Conservation (phyloP, 768 basidiomycete genomes). For the Mycena belliarum region DNA sequence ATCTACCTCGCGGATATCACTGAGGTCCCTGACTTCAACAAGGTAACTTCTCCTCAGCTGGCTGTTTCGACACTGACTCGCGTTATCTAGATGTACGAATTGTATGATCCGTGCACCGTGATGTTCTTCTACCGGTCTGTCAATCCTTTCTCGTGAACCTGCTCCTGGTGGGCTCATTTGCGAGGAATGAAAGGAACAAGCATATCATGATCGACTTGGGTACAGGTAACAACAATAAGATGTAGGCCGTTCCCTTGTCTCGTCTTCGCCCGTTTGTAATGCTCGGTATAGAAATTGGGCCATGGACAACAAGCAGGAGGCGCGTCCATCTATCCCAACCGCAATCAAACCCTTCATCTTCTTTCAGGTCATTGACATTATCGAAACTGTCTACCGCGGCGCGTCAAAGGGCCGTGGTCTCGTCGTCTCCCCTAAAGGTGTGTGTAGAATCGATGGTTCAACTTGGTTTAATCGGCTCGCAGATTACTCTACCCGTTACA, state of each 20-base stretch:
- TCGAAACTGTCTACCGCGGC: constrained; percentile 97
- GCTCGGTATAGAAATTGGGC: constrained; percentile 82
- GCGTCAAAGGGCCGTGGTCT: constrained; percentile 98
- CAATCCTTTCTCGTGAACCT: neutral
- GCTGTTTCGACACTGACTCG: neutral
- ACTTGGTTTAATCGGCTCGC: neutral
- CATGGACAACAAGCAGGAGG: constrained; percentile 98
- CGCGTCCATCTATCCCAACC: constrained; percentile 31
- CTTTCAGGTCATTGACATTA: constrained; percentile 87
- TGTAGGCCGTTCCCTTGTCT: constrained; percentile 52
- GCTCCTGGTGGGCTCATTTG: neutral
- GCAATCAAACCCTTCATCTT: neutral
- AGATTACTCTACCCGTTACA: constrained; percentile 85
- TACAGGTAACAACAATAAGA: constrained; percentile 99
- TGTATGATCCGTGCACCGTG: constrained; percentile 95
- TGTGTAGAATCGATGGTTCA: constrained; percentile 14
- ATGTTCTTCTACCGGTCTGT: constrained; percentile 98
- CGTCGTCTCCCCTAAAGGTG: constrained; percentile 94
- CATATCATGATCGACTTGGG: constrained; percentile 99
- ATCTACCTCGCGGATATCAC: constrained; percentile 96
- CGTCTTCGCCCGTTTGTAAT: neutral
- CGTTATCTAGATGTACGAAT: constrained; percentile 85
- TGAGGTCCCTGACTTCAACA: constrained; percentile 97
- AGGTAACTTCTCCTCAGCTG: constrained; percentile 49
- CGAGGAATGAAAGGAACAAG: constrained; percentile 67